Conservation (phyloP, 441 rosid genomes). For the Adansonia madagascariensis region DNA sequence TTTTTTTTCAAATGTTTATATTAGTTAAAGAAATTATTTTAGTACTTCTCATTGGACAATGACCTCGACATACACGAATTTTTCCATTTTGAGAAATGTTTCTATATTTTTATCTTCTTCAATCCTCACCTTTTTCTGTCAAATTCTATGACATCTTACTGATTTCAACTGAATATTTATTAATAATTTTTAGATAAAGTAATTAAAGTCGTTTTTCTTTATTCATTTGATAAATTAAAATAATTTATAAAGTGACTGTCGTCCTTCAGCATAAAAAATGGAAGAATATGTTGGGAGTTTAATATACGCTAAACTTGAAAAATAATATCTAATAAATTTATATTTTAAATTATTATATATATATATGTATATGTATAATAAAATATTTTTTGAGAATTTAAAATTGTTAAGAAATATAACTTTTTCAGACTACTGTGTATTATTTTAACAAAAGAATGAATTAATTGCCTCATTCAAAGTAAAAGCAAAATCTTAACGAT, state of each 20-base stretch:
- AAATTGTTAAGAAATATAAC: no score
- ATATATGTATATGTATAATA: no score
- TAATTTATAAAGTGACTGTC: background rate
- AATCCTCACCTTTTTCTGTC: background rate
- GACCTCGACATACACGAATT: background rate
- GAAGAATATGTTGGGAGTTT: background rate
- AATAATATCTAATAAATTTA: no score
- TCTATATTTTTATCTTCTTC: background rate
- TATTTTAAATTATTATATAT: no score
- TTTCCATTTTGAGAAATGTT: slow-evolving; percentile 7
- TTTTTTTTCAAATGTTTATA: no score
- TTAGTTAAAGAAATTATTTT: no score
- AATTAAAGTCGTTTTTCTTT: background rate
- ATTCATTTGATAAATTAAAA: background rate
- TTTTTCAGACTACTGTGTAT: no score
- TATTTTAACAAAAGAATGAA: no score
- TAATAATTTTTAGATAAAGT: background rate
- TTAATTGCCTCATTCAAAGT: no score
- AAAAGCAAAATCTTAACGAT: no score
- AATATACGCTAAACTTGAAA: background rate
- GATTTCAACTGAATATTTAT: background rate
- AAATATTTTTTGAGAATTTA: no score
- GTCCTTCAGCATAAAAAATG: background rate
- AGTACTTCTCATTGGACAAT: background rate
- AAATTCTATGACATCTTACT: background rate